Evolutionary conservation across 768 basidiomycete species (phyloP), one percentile per base, ranked within the genome.

Genomic region (Phanerochaete sordida): DNA sequence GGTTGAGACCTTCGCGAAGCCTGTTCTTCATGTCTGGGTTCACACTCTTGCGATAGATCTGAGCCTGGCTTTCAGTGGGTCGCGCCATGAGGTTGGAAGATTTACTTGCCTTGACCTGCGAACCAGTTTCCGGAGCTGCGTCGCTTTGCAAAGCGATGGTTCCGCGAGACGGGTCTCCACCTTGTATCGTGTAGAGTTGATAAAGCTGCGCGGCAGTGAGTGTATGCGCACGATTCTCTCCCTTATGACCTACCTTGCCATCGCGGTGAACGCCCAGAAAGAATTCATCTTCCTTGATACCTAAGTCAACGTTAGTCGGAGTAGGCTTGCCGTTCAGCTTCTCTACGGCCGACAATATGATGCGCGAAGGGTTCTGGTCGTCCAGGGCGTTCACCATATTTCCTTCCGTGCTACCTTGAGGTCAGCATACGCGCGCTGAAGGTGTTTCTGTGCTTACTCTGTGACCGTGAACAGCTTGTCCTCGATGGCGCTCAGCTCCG

Each of bases 111-210:
- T 84, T 82, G 16, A 89, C 81, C 2, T 65, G 60, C 7, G 79
- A 73, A n/a, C 84, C 86, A 15, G 73, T 66, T 2, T 64, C 64
- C 1, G 87, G 87, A 2, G 85, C 81, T 15, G 72, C 74, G 23
- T 77, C 73, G 1, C 81, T 74, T 23, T 84, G 82, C 0, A 92
- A 73, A 0, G 90, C 83, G 15, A 91, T 77, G 3, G 80, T 78
- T 2, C 90, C 90, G 6, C 86, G 80, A 16, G 84, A 84, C 1
- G 88, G 89, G 66, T 88, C 88, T 2, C 90, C 90, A 0, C 89
- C 85, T 24, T 78, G 83, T 59, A 92, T 85, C 57, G 73, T 78
- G 65, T 81, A 82, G 39, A 87, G 75, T 48, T 79, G 78, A 23
- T 68, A 65, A 2, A 81, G 62, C 82, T 85, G 55, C 8, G 45